Evolutionary conservation across 2,329 filamentous ascomycete species (phyloP).

Genomic region (Coniochaeta hoffmannii): DNA sequence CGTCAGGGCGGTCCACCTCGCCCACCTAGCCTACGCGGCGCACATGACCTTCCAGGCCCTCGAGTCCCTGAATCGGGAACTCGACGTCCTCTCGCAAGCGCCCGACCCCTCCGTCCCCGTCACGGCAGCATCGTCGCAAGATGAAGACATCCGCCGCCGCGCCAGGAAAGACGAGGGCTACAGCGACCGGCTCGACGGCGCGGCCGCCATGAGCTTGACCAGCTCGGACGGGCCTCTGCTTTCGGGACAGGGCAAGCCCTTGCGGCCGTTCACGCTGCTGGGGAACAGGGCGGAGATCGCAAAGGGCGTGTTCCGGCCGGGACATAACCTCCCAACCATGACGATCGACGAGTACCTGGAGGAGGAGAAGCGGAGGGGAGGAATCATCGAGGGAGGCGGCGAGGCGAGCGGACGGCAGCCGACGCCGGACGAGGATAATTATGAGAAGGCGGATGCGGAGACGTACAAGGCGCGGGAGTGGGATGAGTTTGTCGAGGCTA

Average conservation of each 20-base stretch:
- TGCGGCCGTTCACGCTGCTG: slow-evolving; percentile 85
- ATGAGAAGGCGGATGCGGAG: slow-evolving; percentile 79
- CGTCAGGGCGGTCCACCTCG: slow-evolving; percentile 71
- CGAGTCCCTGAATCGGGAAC: slow-evolving; percentile 79
- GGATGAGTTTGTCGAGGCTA: slow-evolving; percentile 91
- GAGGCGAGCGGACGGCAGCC: slow-evolving; percentile 61
- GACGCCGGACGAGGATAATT: slow-evolving; percentile 81
- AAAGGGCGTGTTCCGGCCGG: slow-evolving; percentile 77
- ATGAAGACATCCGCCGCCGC: slow-evolving; percentile 36
- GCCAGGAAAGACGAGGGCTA: slow-evolving; percentile 34
- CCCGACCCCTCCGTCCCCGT: slow-evolving; percentile 38
- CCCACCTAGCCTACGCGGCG: slow-evolving; percentile 63
- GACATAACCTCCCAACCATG: slow-evolving; percentile 95
- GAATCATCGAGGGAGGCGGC: slow-evolving; percentile 86
- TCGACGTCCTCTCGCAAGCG: slow-evolving; percentile 72
- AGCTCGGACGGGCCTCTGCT: slow-evolving; percentile 61
- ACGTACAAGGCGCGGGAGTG: slow-evolving; percentile 90
- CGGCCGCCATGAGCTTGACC: slow-evolving; percentile 45
- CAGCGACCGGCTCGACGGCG: slow-evolving; percentile 66
- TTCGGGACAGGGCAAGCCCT: slow-evolving; percentile 70
- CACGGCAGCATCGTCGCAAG: slow-evolving; percentile 29
- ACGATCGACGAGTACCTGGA: slow-evolving; percentile 95
- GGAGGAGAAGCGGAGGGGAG: slow-evolving; percentile 76
- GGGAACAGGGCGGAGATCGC: slow-evolving; percentile 68
- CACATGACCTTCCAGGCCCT: slow-evolving; percentile 80